Evolutionary conservation across 495 filamentous ascomycete species (phyloP).

Genomic region (Amphirosellinia nigrospora): DNA sequence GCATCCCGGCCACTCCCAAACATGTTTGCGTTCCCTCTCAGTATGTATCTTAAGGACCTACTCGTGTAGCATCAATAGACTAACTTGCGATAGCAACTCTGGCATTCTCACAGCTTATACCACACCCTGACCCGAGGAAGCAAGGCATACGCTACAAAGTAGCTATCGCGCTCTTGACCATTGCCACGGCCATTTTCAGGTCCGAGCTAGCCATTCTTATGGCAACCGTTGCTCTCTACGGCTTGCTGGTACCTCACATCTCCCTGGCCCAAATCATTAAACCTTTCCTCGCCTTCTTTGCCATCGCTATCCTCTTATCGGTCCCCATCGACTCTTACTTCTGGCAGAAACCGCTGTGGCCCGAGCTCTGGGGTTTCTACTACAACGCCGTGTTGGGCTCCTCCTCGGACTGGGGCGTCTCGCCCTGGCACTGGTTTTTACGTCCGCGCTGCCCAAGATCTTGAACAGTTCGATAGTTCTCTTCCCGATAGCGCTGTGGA

Average conservation of each 20-base stretch:
- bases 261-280: slow-evolving; percentile 65
- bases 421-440: slow-evolving; percentile 81
- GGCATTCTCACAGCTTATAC: slow-evolving; percentile 74
- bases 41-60: slow-evolving; percentile 48
- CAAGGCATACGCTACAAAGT: slow-evolving; percentile 51
- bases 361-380: slow-evolving; percentile 85
- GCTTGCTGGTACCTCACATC: slow-evolving; percentile 62
- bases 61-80: not conserved
- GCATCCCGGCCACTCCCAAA: slow-evolving; percentile 92
- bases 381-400: slow-evolving; percentile 86
- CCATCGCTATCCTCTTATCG: slow-evolving; percentile 67
- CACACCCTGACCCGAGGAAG: slow-evolving; percentile 45
- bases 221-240: slow-evolving; percentile 57
- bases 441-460: slow-evolving; percentile 79
- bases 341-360: slow-evolving; percentile 90
- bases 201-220: slow-evolving; percentile 89
- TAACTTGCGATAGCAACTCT: slow-evolving; percentile 60
- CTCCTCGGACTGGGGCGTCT: slow-evolving; percentile 84
- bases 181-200: slow-evolving; percentile 86
- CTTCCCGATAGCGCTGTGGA: slow-evolving; percentile 67
- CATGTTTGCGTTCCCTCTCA: slow-evolving; percentile 91
- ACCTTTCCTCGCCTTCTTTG: slow-evolving; percentile 70
- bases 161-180: slow-evolving; percentile 75
- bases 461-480: slow-evolving; percentile 67
- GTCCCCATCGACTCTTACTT: slow-evolving; percentile 86